Percentiles rank a stretch among this genome's conserved stretches.
Conservation (phyloP, 345 rosid genomes). For the Gossypium sturtianum region DNA sequence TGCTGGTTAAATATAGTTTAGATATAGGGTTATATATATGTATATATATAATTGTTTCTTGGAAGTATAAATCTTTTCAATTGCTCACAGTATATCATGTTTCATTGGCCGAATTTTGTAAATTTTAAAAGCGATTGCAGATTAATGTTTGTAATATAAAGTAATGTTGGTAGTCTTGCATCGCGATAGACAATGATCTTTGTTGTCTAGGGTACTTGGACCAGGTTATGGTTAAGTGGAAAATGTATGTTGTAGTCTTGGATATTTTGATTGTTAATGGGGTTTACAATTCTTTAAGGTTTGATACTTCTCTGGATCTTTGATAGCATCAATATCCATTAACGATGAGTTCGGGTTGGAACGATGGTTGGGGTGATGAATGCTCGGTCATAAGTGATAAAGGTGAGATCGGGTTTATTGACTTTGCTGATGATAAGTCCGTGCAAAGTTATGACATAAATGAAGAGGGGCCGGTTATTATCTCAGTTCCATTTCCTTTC, state of each 20-base stretch:
- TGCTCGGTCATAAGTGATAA: slow-evolving; percentile 41
- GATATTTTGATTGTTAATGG: background rate
- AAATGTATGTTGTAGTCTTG: background rate
- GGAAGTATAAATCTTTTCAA: background rate
- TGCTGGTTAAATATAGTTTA: background rate
- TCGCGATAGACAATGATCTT: background rate
- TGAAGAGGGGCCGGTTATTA: slow-evolving; percentile 34
- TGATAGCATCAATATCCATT: slow-evolving; percentile 4
- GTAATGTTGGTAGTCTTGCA: background rate
- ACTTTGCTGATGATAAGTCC: slow-evolving; percentile 38
- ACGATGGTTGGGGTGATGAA: slow-evolving; percentile 28
- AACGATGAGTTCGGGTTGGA: slow-evolving; percentile 18
- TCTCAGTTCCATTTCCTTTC: slow-evolving; percentile 47
- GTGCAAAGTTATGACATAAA: slow-evolving; percentile 28
- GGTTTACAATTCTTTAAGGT: background rate
- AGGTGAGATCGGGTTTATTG: slow-evolving; percentile 46
- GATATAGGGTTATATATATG: background rate
- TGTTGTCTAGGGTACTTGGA: background rate
- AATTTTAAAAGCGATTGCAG: background rate
- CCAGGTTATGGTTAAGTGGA: background rate
- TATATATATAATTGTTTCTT: background rate
- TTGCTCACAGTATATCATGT: background rate
- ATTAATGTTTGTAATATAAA: background rate
- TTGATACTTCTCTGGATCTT: slow-evolving; percentile 1
- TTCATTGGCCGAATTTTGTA: background rate